Conservation (phyloP, 352 stramenopile genomes). For the Globisporangium polare region DNA sequence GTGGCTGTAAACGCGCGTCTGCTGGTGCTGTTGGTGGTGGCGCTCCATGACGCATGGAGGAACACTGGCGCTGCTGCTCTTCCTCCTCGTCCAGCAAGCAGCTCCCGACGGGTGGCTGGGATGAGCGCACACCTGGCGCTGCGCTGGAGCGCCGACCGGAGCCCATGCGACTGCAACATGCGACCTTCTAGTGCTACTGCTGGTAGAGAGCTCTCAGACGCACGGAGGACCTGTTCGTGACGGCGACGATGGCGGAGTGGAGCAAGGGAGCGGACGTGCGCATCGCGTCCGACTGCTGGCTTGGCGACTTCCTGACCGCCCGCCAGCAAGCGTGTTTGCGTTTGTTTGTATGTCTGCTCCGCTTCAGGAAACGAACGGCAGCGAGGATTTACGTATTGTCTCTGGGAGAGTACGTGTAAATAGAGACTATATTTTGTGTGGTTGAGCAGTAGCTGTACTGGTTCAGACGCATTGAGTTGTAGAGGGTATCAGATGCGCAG, state of each 20-base stretch:
- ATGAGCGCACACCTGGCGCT: not conserved
- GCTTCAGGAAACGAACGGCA: conserved; percentile 1
- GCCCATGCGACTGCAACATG: conserved; percentile 10
- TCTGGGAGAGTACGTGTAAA: not conserved
- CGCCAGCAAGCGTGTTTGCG: not conserved
- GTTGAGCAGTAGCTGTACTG: not conserved
- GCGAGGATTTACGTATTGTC: not conserved
- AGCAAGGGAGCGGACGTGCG: not conserved
- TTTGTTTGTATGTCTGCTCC: not conserved
- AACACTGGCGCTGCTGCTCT: not conserved
- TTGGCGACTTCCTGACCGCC: conserved; percentile 2
- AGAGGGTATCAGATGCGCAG: not conserved
- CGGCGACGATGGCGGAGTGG: conserved; percentile 3
- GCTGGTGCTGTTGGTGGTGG: not conserved
- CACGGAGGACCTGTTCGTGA: not conserved
- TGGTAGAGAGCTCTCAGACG: not conserved
- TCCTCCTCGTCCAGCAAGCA: conserved; percentile 1
- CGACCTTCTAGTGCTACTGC: not conserved
- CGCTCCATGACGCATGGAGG: not conserved
- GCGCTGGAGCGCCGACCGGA: conserved; percentile 11
- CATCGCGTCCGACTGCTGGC: not conserved
- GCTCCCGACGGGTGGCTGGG: conserved; percentile 4
- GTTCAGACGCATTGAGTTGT: not conserved
- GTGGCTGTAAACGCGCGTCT: conserved; percentile 5
- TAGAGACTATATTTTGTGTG: not conserved